These are phyloP conservation scores for Saturnispora quitensis DNA, from an alignment of 805 yeast genomes.

Conservation along the genomic window DNA sequence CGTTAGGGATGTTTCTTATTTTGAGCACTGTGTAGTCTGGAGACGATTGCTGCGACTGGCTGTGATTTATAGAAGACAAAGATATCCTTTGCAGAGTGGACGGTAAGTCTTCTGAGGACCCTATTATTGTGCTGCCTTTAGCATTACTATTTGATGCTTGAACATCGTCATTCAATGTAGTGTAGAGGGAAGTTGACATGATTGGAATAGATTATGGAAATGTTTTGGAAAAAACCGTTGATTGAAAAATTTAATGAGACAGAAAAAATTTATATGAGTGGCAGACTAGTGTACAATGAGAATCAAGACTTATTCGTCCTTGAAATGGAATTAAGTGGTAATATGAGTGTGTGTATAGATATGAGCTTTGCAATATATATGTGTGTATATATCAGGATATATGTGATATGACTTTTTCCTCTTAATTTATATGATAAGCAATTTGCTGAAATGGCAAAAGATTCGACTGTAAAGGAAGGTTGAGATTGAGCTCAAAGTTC, in stretches of 20 bases:
- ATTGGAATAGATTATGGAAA: not conserved
- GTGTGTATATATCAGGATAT: not conserved
- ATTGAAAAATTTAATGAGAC: not conserved
- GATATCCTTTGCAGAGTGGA: conserved; percentile 10
- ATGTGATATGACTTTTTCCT: not conserved
- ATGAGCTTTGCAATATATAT: not conserved
- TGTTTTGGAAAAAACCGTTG: not conserved
- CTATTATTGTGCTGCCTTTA: not conserved
- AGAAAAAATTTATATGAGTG: not conserved
- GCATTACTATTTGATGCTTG: not conserved
- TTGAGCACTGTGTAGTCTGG: conserved; percentile 22
- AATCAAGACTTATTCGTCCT: not conserved
- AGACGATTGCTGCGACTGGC: not conserved
- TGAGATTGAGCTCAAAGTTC: not conserved
- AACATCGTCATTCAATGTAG: not conserved
- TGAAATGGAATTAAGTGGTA: not conserved
- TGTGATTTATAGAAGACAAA: conserved; percentile 1
- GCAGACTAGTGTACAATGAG: not conserved
- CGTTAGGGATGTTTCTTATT: conserved; percentile 52
- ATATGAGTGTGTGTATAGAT: not conserved
- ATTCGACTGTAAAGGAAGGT: not conserved
- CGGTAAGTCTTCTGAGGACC: conserved; percentile 12
- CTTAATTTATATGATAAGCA: not conserved
- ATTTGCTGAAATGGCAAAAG: not conserved
- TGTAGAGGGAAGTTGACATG: not conserved